Conservation (phyloP, 257 asterid genomes). For the Ophiorrhiza pumila region DNA sequence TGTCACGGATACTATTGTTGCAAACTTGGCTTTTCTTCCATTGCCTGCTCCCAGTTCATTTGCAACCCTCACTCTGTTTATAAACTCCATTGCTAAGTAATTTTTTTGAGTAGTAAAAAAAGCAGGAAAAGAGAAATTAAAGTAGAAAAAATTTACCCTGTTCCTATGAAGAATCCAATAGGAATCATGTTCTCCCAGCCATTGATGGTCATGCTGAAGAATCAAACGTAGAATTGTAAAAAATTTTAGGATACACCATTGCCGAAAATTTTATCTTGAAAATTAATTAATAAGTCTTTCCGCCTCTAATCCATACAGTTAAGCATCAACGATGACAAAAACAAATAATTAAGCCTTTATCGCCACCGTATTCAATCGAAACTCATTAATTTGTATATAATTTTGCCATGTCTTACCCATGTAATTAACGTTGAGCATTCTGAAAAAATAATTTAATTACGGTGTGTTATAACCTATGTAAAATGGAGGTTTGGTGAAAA, state of each 20-base stretch:
- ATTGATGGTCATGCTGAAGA: constrained; percentile 12
- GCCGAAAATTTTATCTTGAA: too few species aligned
- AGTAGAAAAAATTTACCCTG: neutral
- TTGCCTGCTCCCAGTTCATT: constrained; percentile 71
- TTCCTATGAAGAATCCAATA: constrained; percentile 5
- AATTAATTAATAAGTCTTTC: too few species aligned
- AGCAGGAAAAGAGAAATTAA: neutral
- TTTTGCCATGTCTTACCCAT: too few species aligned
- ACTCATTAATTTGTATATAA: too few species aligned
- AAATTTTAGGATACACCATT: too few species aligned
- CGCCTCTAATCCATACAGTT: constrained; percentile 38
- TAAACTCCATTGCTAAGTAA: too few species aligned
- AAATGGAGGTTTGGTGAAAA: too few species aligned
- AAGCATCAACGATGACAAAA: constrained; percentile 19
- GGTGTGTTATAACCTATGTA: too few species aligned
- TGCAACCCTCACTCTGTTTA: constrained; percentile 76
- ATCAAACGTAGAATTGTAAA: neutral
- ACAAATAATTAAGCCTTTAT: too few species aligned
- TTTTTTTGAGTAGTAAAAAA: neutral
- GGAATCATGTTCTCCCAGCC: constrained; percentile 17
- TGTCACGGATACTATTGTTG: constrained; percentile 45
- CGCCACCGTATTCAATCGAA: too few species aligned
- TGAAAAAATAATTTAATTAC: too few species aligned
- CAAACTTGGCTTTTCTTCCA: constrained; percentile 51
- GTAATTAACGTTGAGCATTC: too few species aligned